Conservation (phyloP, 1,139 yeast genomes). For the Geotrichum cucujoidarum region DNA sequence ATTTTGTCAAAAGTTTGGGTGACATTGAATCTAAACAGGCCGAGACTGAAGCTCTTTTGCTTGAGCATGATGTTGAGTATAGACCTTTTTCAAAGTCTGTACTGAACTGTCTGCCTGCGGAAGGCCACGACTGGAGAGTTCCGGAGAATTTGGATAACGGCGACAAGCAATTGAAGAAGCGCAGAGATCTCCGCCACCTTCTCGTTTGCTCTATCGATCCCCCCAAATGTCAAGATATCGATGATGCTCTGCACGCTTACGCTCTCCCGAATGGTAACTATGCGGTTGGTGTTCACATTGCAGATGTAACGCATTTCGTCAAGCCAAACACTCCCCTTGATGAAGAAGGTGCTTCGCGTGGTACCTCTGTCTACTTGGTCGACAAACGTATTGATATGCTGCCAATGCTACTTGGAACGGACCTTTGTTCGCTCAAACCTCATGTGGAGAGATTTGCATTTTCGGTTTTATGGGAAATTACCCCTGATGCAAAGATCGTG, state of each 20-base stretch:
- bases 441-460: slow-evolving; percentile 95
- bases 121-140: slow-evolving; percentile 90
- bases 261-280: slow-evolving; percentile 83
- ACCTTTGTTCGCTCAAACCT: slow-evolving; percentile 90
- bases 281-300: slow-evolving; percentile 98
- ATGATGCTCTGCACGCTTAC: slow-evolving; percentile 93
- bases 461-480: slow-evolving; percentile 93
- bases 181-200: slow-evolving; percentile 82
- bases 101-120: slow-evolving; percentile 83
- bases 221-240: slow-evolving; percentile 97
- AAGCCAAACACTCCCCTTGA: slow-evolving; percentile 89
- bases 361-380: slow-evolving; percentile 95
- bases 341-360: slow-evolving; percentile 94
- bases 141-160: slow-evolving; percentile 58
- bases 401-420: slow-evolving; percentile 92
- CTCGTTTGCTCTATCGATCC: slow-evolving; percentile 96
- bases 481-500: slow-evolving; percentile 80
- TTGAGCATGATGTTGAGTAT: slow-evolving; percentile 95
- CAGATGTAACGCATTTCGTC: slow-evolving; percentile 97
- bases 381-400: slow-evolving; percentile 99
- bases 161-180: slow-evolving; percentile 39
- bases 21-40: slow-evolving; percentile 89
- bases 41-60: slow-evolving; percentile 87
- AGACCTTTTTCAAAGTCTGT: slow-evolving; percentile 93
- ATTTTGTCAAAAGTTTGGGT: slow-evolving; percentile 85